Evolutionary conservation across 345 rosid species (phyloP).

Genomic region (Rubroshorea leprosula): DNA sequence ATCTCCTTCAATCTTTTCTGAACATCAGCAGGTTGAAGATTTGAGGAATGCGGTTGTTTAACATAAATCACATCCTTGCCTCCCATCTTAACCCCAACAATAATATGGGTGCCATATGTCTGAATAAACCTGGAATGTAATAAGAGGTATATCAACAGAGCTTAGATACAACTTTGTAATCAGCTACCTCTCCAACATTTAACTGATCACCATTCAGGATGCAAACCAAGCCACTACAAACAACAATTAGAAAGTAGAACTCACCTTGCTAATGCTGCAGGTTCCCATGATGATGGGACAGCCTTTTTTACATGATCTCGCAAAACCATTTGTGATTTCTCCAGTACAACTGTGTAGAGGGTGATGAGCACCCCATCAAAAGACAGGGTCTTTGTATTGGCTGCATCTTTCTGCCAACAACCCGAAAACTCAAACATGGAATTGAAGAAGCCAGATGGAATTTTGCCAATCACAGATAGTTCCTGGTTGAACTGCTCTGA

Average conservation of each 20-base stretch:
- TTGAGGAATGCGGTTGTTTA: constrained; percentile 65
- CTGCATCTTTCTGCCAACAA: constrained; percentile 93
- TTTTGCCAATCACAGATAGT: constrained; percentile 76
- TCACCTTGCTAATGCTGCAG: constrained; percentile 70
- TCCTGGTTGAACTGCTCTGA: constrained; percentile 96
- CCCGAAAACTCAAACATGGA: constrained; percentile 84
- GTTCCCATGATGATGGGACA: constrained; percentile 69
- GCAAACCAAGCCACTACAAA: background rate
- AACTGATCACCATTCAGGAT: background rate
- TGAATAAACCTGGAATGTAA: constrained; percentile 50
- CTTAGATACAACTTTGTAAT: background rate
- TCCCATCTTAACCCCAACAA: constrained; percentile 74
- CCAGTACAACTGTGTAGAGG: constrained; percentile 58
- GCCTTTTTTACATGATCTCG: constrained; percentile 60
- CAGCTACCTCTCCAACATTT: background rate
- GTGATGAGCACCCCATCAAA: constrained; percentile 78
- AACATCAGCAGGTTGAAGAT: constrained; percentile 51
- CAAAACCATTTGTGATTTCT: constrained; percentile 58
- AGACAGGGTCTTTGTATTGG: constrained; percentile 84
- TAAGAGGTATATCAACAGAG: constrained; percentile 1
- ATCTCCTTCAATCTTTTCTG: constrained; percentile 58
- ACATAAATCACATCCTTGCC: constrained; percentile 72
- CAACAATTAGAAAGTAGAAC: background rate
- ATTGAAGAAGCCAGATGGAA: constrained; percentile 90
- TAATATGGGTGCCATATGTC: constrained; percentile 65